Evolutionary conservation across 345 rosid species (phyloP).

Genomic region (Eutrema heterophyllum): DNA sequence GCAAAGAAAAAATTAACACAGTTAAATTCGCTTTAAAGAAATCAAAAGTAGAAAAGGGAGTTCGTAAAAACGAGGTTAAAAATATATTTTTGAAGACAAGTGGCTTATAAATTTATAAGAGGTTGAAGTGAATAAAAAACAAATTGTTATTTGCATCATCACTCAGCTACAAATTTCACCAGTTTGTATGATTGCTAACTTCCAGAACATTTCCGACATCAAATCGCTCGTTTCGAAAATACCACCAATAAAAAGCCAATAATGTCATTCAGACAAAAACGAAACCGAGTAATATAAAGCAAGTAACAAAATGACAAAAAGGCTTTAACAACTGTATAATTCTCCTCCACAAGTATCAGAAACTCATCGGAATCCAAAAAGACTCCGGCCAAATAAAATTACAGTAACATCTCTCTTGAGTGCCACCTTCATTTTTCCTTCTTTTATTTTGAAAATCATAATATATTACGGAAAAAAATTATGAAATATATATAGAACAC

Average conservation of each 20-base stretch:
- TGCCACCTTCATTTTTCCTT: constrained; percentile 18
- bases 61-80: background rate
- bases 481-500: constrained; percentile 15
- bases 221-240: background rate
- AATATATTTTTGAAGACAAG: too few species aligned
- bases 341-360: constrained; percentile 18
- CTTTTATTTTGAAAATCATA: constrained; percentile 23
- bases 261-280: background rate
- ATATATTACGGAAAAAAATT: constrained; percentile 24
- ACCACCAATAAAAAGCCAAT: background rate
- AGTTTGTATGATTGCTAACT: background rate
- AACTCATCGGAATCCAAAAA: constrained; percentile 20
- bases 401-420: constrained; percentile 29
- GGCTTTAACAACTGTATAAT: constrained; percentile 23
- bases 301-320: constrained; percentile 23
- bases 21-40: too few species aligned
- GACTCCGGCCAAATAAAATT: constrained; percentile 30
- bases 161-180: background rate
- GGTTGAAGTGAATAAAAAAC: background rate
- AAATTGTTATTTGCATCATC: background rate
- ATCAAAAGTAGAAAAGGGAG: too few species aligned
- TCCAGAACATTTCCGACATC: constrained; percentile 2
- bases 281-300: background rate
- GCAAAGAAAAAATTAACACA: too few species aligned
- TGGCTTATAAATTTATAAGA: background rate